Percentiles rank a stretch among this genome's conserved stretches.
These are phyloP conservation scores for Echinochloa phyllopogon DNA, from an alignment of 176 grass and related monocot genomes.

Conservation along the genomic window DNA sequence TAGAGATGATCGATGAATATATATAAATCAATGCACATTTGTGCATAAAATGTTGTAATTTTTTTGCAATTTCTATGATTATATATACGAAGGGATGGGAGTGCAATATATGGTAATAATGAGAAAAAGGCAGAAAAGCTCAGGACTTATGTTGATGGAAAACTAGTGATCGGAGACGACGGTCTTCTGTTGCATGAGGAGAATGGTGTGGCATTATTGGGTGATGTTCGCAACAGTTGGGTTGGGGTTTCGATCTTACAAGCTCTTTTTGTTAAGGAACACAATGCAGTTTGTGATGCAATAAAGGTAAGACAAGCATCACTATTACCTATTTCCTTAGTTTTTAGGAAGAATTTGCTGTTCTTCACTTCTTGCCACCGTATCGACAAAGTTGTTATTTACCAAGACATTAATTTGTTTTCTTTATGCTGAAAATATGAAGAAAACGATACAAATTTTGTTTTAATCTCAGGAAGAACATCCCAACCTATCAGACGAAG, in stretches of 20 bases:
- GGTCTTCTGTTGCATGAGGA: constrained; percentile 52
- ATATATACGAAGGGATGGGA: constrained; percentile 56
- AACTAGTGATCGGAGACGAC: constrained; percentile 51
- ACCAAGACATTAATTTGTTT: constrained; percentile 28
- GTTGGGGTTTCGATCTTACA: constrained; percentile 65
- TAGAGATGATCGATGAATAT: not conserved
- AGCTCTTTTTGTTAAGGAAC: constrained; percentile 66
- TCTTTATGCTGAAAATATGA: constrained; percentile 15
- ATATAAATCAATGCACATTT: constrained; percentile 6
- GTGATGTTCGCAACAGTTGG: constrained; percentile 64
- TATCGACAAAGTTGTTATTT: constrained; percentile 24
- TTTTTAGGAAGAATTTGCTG: constrained; percentile 12
- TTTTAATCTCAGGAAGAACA: constrained; percentile 50
- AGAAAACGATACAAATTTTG: not conserved
- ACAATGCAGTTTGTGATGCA: constrained; percentile 69
- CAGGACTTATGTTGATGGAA: constrained; percentile 64
- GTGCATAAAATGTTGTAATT: constrained; percentile 4
- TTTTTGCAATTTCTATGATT: constrained; percentile 28
- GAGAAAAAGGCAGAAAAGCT: constrained; percentile 22
- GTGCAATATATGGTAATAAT: constrained; percentile 57
- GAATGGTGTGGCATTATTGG: constrained; percentile 49
- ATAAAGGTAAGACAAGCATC: constrained; percentile 50
- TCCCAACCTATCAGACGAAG: constrained; percentile 48
- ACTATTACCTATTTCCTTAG: constrained; percentile 29
- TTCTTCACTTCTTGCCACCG: not conserved